Percentiles rank a stretch among this genome's conserved stretches.
These are phyloP conservation scores for Isatis lusitanica DNA, from an alignment of 441 rosid species.

Conservation along the genomic window DNA sequence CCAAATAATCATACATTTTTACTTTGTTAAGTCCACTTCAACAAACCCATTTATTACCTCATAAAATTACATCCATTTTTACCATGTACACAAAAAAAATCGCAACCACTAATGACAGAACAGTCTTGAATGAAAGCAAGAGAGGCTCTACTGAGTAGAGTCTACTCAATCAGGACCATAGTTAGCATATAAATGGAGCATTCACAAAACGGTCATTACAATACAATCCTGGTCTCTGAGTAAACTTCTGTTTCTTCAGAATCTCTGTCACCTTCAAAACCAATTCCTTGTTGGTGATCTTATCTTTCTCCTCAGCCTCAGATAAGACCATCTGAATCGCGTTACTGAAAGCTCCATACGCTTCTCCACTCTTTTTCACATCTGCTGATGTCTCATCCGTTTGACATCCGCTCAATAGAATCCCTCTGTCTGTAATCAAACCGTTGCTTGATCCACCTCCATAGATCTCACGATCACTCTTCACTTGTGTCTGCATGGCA, in stretches of 20 bases:
- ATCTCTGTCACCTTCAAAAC: conserved; percentile 60
- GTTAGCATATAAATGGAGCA: conserved; percentile 47
- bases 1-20: not conserved
- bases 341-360: conserved; percentile 87
- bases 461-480: conserved; percentile 61
- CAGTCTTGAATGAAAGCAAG: not conserved
- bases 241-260: conserved; percentile 66
- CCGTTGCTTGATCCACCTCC: conserved; percentile 62
- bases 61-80: not conserved
- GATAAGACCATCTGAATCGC: conserved; percentile 66
- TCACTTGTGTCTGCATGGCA: conserved; percentile 56
- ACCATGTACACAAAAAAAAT: not conserved
- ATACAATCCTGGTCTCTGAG: conserved; percentile 83
- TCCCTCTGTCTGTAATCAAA: conserved; percentile 56
- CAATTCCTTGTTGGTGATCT: conserved; percentile 55
- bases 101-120: not conserved
- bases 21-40: not conserved
- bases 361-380: conserved; percentile 56
- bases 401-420: conserved; percentile 89
- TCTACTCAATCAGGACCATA: not conserved
- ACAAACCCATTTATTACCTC: not conserved
- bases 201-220: conserved; percentile 56
- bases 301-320: conserved; percentile 55
- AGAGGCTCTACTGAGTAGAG: not conserved
- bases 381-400: conserved; percentile 90